Base-by-base conservation (phyloP, 2,329 filamentous ascomycete genomes). In the Cladophialophora bantiana region DNA sequence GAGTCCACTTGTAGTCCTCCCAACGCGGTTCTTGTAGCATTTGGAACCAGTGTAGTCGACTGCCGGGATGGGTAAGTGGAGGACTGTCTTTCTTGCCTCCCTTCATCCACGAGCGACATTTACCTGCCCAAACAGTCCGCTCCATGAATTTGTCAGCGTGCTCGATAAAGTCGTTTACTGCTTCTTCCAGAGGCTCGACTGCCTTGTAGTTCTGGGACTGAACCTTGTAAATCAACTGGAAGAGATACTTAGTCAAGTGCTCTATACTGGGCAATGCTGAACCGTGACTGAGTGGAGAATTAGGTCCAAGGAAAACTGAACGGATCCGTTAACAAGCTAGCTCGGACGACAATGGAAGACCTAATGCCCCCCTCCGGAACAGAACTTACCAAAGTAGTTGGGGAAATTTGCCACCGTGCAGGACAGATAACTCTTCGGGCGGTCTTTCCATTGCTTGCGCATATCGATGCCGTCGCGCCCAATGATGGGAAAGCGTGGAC, bases 1-100 rank as follows among this genome's bases (percentile, higher is more conserved):
- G 45, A 18, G 54, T 59, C 54, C 72, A 74, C 12, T 55, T 64
- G 71, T 79, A 82, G 67, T 82, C 80, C 72, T 82, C 80, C 62
- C 75, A 81, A 26, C 80, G 75, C 4, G 78, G 77, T 13, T 76
- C 71, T 53, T 77, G 74, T 58, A 82, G 78, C 3, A 77, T 70
- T 62, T 81, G 75, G 48, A 78, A 75, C 65, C 83, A 85, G 60
- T 85, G 83, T 52, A 85, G 77, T 0, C 79, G 81, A 3, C 78
- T 81, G 3, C 83, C 84, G 0, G 84, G 83, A 78, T 79, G 85
- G 1, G 85, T 74, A 1, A 82, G 80, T 73, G 73, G 75, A 36
- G 82, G 79, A 12, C 79, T 80, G 2, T 79, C 81, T 42, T 42
- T 42, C 31, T 78, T 76, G 64, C 80, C 79, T 70, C 84, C 78